Base-by-base conservation (phyloP, 257 asterid species). In the Nicotiana undulata region DNA sequence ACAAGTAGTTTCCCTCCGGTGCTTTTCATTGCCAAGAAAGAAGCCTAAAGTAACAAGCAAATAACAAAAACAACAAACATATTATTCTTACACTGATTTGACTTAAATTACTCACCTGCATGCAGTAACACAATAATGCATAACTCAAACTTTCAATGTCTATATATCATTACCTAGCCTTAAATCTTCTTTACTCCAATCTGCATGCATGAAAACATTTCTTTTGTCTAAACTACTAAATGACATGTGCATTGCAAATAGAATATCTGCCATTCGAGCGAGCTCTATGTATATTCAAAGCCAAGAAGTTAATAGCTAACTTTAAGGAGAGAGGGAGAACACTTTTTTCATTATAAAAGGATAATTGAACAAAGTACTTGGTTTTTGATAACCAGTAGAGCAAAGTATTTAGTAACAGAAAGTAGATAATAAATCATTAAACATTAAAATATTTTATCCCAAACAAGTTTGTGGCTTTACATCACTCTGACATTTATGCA, bases 1-100 rank as follows among this genome's bases (percentile, higher is more conserved):
- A 92, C 99, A 75, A 95, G 95, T 84, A 93, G 97, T 83, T 93
- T 95, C 82, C 98, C 99, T 49, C 99, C 98, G 79, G 94, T 89
- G 84, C 89, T 87, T 89, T 95, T 94, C 94, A 95, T 89, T n/a
- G 99, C 97, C 93, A 93, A 86, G 91, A 91, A 95, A 84, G 99
- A 94, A 80, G 98, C 99, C 99, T 93, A 80, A 79, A 64, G 86
- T 16, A 84, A 77, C 74, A 77, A 49, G 83, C 17, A 82, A 40
- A 29, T 32, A 66, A 32, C 75, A 66, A 32, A 32, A 66, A 18
- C 17, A 16, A 32, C 34, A 17, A 32, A 66, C 52, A 9, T 44
- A 34, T 66, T 17, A 66, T 66, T 66, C 75, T 52, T 18, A 40
- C 8, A 66, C n/a, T 66, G 52, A 34, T 34, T 32, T 34, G 52